Evolutionary conservation across 176 grass and related monocot species (phyloP), one percentile per base, ranked within the genome.

Genomic region (Carex kokanica): DNA sequence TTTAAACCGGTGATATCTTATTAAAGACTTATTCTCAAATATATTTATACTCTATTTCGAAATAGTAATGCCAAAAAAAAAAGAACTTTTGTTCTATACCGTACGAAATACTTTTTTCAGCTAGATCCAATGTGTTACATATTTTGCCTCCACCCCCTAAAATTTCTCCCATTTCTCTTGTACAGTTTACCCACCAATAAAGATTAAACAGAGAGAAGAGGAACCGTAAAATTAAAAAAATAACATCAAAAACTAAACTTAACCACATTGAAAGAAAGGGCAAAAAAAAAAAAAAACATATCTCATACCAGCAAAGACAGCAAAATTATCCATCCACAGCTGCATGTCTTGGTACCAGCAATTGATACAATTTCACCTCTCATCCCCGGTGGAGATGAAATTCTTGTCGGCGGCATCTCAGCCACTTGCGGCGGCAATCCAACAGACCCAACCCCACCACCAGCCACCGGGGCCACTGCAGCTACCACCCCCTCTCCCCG

Each of bases 221-320:
- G 87, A 90, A 47, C 82, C 73, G 1, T 67, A 88, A 91, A 91
- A 64, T 32, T 62, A 25, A 84, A 52, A n/a, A 79, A 89, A 83
- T 54, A 88, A 87, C 18, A 62, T 57, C 29, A 92, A 53, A 53
- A 53, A 53, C 71, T 45, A 59, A 77, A 85, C 17, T 60, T 55
- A 52, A 77, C 68, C 32, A 78, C 38, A 78, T 72, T 68, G 60
- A 34, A 34, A 36, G 2, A 53, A 51, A 74, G 11, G 20, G 45
- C 14, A n/a, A 78, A 85, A 75, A 51, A 43, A 43, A 8, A 8
- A 52, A 47, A 55, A 34, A 83, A 78, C 83, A 72, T 41, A 90
- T 90, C 84, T 95, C 96, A 91, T 93, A 91, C 86, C 89, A 93
- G 83, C 70, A 75, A 84, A 41, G 88, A 84, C 65, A 84, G 85